Evolutionary conservation across 2,329 filamentous ascomycete species (phyloP), one percentile per base, ranked within the genome.

Genomic region (Nemania bipapillata): DNA sequence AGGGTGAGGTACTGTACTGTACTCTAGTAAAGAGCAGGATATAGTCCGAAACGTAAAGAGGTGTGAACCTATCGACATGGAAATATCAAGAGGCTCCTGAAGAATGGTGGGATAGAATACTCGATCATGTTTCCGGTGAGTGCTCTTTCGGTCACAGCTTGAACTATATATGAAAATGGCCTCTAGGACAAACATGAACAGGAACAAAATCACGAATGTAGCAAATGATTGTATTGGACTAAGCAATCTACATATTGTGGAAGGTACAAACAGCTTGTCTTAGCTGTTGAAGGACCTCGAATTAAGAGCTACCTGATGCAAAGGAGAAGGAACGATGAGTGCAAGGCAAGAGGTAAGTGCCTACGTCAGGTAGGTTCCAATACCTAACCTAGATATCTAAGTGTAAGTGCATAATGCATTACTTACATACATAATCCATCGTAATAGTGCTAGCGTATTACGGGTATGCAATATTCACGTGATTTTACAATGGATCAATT

Each of bases 401-500:
- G n/a, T n/a, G n/a, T n/a, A n/a, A n/a, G n/a, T n/a, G n/a, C n/a
- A n/a, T n/a, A n/a, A n/a, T n/a, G n/a, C n/a, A n/a, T n/a, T n/a
- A n/a, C 26, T 3, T 63, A 63, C n/a, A 37, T 50, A 26, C 61
- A 64, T 64, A 52, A 54, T 54, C 32, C 9, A 2, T 22, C 15
- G 3, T 5, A 35, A 54, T 32, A 20, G n/a, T 22, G 26, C 12
- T 35, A 6, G 5, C 5, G 26, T 15, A 22, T 3, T 45, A 30
- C 4, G 7, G 12, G 32, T 60, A 65, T 70, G 69, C 66, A 64
- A 70, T 59, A 45, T 45, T 15, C 68, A 72, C 68, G 40, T 69
- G 55, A 71, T 69, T 64, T 42, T 24, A 28, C 17, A 42, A 49
- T 59, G 7, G 22, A 62, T 60, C 56, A 67, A 65, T 73, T 72